A percentile compares a stretch with the other conserved stretches of the same genome.
Evolutionary conservation across 2,329 filamentous ascomycete species (phyloP).

Genomic region (Penicillium janthinellum): DNA sequence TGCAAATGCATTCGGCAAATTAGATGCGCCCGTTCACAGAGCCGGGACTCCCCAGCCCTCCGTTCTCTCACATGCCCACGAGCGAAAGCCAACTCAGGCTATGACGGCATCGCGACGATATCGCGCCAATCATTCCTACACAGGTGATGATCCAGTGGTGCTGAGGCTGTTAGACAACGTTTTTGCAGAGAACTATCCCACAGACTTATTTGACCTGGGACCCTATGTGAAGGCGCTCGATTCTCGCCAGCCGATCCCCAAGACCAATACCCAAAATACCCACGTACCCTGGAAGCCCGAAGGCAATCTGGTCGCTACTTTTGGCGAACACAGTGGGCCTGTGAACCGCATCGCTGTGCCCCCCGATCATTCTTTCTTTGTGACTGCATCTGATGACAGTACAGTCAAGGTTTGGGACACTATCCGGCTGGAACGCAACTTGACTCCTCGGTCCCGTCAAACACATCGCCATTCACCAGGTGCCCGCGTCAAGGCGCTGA

Average conservation of each 20-base stretch:
- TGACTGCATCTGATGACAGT: conserved; percentile 90
- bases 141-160: conserved; percentile 69
- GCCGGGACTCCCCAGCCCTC: conserved; percentile 38
- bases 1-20: conserved; percentile 65
- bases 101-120: conserved; percentile 47
- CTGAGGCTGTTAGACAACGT: conserved; percentile 76
- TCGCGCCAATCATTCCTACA: conserved; percentile 76
- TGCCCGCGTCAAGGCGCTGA: conserved; percentile 75
- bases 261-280: conserved; percentile 54
- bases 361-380: conserved; percentile 91
- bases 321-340: conserved; percentile 81
- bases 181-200: conserved; percentile 68
- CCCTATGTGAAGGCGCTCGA: conserved; percentile 74
- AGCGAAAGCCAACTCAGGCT: conserved; percentile 28
- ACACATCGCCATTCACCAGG: conserved; percentile 75
- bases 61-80: conserved; percentile 40
- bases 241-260: conserved; percentile 54
- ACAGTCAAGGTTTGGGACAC: conserved; percentile 93
- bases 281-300: conserved; percentile 77
- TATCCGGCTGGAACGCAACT: conserved; percentile 83
- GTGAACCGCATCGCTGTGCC: conserved; percentile 81
- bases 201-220: conserved; percentile 68
- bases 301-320: conserved; percentile 81
- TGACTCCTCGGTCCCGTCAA: conserved; percentile 82
- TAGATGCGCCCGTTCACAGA: conserved; percentile 56